Evolutionary conservation across 2,329 filamentous ascomycete species (phyloP), one percentile per base, ranked within the genome.

Genomic region (Neodidymelliopsis sp.): DNA sequence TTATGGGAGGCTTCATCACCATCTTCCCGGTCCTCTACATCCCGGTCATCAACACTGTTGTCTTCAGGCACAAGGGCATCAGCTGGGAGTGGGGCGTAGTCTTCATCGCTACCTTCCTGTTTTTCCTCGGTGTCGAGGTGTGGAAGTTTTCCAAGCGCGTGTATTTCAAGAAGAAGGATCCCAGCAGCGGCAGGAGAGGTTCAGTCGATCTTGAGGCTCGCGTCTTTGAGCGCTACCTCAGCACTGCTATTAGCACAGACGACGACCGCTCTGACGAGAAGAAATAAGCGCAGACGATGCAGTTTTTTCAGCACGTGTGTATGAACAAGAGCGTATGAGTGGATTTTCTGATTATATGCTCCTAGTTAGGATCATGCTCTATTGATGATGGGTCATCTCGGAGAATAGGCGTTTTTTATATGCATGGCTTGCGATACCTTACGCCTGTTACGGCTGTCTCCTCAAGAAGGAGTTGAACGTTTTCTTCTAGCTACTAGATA

Each of bases 71-170:
- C 62, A 79, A 74, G 5, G 80, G 81, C 0, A 88, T 89, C 49
- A 79, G 73, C 10, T 87, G 84, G 85, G 86, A 89, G 66, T 90
- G 86, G 87, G 83, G 75, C 0, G 79, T 90, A 36, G 83, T 88
- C 2, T 82, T 89, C 51, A 75, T 86, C 25, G 80, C 81, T n/a
- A 78, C 81, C 0, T 65, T 81, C 1, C 65, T 88, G 2, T 90
- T 89, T 74, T 83, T 90, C 62, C 58, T 77, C 0, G 85, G 85
- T 1, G 77, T 84, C 1, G 87, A 90, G 71, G 54, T 71, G 0
- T 90, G 84, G 81, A 90, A 89, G 73, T 87, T 79, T 76, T 74
- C 62, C 12, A 90, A 90, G 75, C 74, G 87, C 1, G 67, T 67
- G 5, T 73, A 56, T 49, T 71, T 72, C 51, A 57, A 66, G 56